Evolutionary conservation across 2,329 filamentous ascomycete genomes (phyloP), one percentile per base, ranked within the genome.

Genomic region (Sarocladium brachiariae): DNA sequence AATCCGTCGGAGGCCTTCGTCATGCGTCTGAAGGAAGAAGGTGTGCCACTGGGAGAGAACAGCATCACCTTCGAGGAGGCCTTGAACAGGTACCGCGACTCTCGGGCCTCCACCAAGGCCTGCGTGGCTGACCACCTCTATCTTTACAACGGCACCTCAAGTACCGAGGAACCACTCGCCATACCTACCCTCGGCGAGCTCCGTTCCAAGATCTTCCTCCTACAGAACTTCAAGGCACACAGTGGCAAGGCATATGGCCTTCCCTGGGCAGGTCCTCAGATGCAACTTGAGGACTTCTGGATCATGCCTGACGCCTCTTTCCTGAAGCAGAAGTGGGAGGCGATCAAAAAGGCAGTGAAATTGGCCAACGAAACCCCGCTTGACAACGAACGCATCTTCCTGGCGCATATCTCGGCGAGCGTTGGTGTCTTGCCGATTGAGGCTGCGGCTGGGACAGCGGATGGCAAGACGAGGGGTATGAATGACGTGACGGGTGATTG

Each of bases 21-120:
- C 47, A 66, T 78, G 69, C 73, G 75, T 1, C 63, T 78, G 51
- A 76, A 76, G 61, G 67, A 76, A 47, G 75, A 77, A 54, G 70
- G 66, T 10, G 45, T 52, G 3, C 67, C 69, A 7, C 54, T 74
- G 27, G 62, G 66, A 53, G 54, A 59, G 49, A 65, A 68, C 58
- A 63, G 62, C 23, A 52, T 64, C 11, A 61, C 68, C n/a, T 78
- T 77, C 49, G 67, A 75, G 53, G 65, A 69, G 19, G 70, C 70
- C 49, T 71, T 77, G 56, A 65, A 70, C 56, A 56, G 61, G 50
- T 71, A 74, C 58, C 64, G 65, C 31, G 58, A 65, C 13, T 56
- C 61, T 13, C 58, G 67, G 49, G 53, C 61, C n/a, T 52, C 57
- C 39, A 74, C 71, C 11, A 57, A 60, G 8, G 47, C 59, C 27